Percentiles rank a stretch among this genome's conserved stretches.
phyloP scores from a whole-genome alignment of 192 early-diverging fungal genomes.

The Gryganskiella cystojenkinii region DNA sequence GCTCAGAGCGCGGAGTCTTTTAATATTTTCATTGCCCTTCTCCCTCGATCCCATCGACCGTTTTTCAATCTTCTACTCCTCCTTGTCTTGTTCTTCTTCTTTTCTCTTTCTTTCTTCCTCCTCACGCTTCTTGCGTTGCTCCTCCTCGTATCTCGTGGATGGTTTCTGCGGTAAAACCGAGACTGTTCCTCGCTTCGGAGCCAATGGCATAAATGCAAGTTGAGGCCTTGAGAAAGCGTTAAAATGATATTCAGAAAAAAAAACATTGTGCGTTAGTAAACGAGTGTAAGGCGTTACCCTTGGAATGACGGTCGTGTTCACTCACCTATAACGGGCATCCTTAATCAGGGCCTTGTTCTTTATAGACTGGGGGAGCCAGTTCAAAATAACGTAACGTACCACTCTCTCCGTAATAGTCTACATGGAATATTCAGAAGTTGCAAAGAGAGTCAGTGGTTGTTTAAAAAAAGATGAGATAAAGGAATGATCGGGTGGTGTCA shows the following conservation, averaged over 20 bases:
- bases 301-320: no score
- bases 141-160: neutral
- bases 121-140: neutral
- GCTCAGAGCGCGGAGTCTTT: no score
- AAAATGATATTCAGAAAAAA: no score
- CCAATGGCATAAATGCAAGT: neutral
- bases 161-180: neutral
- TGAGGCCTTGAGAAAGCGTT: neutral
- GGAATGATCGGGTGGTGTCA: no score
- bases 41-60: no score
- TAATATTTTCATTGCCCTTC: no score
- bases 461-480: neutral
- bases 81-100: neutral
- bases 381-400: neutral
- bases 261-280: no score
- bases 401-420: neutral
- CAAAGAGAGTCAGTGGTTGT: no score
- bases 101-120: constrained; percentile 10
- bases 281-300: no score
- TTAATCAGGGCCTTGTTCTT: neutral
- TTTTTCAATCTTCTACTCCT: neutral
- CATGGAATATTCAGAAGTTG: no score
- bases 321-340: neutral
- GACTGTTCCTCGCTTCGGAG: neutral
- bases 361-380: neutral